A percentile compares a stretch with the other conserved stretches of the same genome.
These are phyloP conservation scores for Podaxis sp. DNA, from an alignment of 768 basidiomycete species.

Conservation along the genomic window DNA sequence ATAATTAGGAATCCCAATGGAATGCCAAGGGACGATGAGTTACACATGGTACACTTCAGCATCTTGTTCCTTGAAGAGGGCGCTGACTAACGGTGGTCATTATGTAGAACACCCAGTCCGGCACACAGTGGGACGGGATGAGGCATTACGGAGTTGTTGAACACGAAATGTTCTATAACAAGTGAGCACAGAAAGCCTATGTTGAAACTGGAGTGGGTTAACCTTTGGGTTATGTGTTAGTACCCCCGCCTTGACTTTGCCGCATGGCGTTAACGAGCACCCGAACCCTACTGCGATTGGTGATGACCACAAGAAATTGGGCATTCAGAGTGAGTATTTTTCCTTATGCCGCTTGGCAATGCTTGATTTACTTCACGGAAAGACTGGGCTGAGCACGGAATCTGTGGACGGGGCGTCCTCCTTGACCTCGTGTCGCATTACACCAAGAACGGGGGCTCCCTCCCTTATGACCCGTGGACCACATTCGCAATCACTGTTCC, in stretches of 20 bases:
- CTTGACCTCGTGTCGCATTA: slow-evolving; percentile 61
- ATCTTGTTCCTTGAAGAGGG: not conserved
- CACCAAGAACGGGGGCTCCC: slow-evolving; percentile 31
- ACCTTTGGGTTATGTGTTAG: slow-evolving; percentile 27
- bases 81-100: not conserved
- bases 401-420: slow-evolving; percentile 66
- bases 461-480: slow-evolving; percentile 67
- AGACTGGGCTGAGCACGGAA: slow-evolving; percentile 75
- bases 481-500: slow-evolving; percentile 49
- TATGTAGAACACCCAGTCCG: slow-evolving; percentile 65
- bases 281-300: slow-evolving; percentile 50
- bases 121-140: slow-evolving; percentile 70
- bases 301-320: slow-evolving; percentile 45
- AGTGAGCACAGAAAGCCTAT: slow-evolving; percentile 30
- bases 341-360: not conserved
- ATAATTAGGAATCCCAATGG: slow-evolving; percentile 21
- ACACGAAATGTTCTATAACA: slow-evolving; percentile 61
- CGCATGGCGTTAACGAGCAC: slow-evolving; percentile 43
- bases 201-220: not conserved
- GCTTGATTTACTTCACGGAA: not conserved
- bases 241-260: slow-evolving; percentile 40
- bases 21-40: slow-evolving; percentile 47
- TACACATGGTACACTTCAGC: slow-evolving; percentile 46
- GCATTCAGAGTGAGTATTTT: slow-evolving; percentile 58
- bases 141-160: slow-evolving; percentile 54